phyloP scores from a whole-genome alignment of 1,284 basidiomycete species.

The Cutaneotrichosporon sp. region DNA sequence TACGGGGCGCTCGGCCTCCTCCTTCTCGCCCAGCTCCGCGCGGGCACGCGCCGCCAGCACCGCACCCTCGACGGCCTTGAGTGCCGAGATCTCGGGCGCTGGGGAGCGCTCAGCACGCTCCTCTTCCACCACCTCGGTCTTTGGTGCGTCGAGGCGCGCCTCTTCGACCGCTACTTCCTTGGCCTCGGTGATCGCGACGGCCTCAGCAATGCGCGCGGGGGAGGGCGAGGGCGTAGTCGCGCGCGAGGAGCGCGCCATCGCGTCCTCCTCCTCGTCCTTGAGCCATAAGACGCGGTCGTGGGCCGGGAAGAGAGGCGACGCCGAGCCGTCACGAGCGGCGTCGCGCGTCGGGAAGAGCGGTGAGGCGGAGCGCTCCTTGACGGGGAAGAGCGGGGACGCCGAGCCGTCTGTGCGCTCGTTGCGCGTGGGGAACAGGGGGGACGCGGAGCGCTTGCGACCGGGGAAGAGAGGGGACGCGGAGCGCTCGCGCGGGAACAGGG shows the following conservation, averaged over 20 bases:
- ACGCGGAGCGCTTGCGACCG: neutral
- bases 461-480: conserved; percentile 31
- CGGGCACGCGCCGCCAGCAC: neutral
- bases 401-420: conserved; percentile 5
- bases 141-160: neutral
- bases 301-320: conserved; percentile 26
- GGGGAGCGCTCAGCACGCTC: neutral
- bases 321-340: neutral
- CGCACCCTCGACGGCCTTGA: neutral
- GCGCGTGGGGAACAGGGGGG: conserved; percentile 12
- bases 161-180: neutral
- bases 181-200: neutral
- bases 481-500: conserved; percentile 11
- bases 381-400: conserved; percentile 19
- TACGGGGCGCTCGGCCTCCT: neutral
- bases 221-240: conserved; percentile 13
- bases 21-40: neutral
- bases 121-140: neutral
- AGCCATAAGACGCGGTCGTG: conserved; percentile 7
- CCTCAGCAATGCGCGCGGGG: conserved; percentile 8
- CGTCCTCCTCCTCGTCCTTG: conserved; percentile 6
- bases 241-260: conserved; percentile 7
- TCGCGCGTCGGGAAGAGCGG: conserved; percentile 27
- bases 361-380: conserved; percentile 14
- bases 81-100: neutral